Conservation (phyloP, 2,329 filamentous ascomycete genomes). For the Paracorniculantispora psalliotae region DNA sequence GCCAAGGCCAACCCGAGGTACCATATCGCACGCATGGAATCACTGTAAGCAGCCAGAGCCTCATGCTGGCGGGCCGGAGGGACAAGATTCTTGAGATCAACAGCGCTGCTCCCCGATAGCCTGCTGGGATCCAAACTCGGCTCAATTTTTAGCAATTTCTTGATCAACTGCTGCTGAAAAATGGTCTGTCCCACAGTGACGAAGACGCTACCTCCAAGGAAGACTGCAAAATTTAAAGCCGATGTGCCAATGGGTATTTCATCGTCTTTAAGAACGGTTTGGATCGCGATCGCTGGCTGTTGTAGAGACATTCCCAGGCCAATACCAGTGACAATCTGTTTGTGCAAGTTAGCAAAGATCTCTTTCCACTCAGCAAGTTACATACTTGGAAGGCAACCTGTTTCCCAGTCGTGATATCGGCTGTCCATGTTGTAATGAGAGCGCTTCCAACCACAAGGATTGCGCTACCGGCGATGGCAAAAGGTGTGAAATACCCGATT, state of each 20-base stretch:
- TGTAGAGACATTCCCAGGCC: slow-evolving; percentile 42
- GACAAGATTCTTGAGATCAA: neutral
- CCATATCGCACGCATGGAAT: neutral
- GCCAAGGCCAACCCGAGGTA: neutral
- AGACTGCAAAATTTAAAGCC: neutral
- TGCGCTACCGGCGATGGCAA: slow-evolving; percentile 40
- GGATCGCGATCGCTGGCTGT: slow-evolving; percentile 46
- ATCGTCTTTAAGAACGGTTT: slow-evolving; percentile 29
- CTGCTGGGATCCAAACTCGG: neutral
- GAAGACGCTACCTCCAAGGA: neutral
- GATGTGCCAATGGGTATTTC: slow-evolving; percentile 1
- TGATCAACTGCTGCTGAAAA: neutral
- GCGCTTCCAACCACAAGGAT: slow-evolving; percentile 38
- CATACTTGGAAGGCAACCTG: slow-evolving; percentile 48
- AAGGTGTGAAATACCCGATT: slow-evolving; percentile 35
- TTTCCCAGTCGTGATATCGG: slow-evolving; percentile 32
- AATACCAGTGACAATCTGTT: slow-evolving; percentile 38
- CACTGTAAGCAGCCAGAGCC: neutral
- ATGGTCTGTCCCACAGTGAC: neutral
- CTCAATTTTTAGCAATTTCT: neutral
- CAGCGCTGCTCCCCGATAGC: neutral
- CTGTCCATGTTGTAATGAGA: slow-evolving; percentile 36
- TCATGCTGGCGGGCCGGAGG: neutral
- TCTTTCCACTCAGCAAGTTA: too few relatives aligned
- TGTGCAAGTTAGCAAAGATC: neutral